Conservation (phyloP, 208 protist species). For the Wallacemonas sp. region DNA sequence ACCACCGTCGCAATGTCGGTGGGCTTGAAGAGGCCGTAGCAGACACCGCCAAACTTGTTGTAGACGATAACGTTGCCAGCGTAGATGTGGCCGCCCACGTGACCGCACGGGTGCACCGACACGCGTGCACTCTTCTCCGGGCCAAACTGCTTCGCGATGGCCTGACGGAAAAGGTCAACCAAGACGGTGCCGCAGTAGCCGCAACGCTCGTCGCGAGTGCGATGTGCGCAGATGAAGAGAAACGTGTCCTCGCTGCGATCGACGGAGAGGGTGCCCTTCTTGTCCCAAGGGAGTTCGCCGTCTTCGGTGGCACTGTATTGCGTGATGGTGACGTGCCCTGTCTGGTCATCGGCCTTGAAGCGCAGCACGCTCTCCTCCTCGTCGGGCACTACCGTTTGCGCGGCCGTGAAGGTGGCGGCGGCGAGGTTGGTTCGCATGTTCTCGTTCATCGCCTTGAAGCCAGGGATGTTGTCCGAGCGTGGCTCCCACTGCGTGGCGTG, state of each 20-base stretch:
- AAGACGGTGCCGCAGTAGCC: slow-evolving; percentile 90
- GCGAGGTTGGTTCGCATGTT: slow-evolving; percentile 27
- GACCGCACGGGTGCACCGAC: slow-evolving; percentile 72
- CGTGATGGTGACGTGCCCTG: slow-evolving; percentile 44
- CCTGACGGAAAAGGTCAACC: slow-evolving; percentile 71
- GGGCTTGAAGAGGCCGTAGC: slow-evolving; percentile 88
- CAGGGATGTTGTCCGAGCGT: slow-evolving; percentile 64
- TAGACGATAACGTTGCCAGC: slow-evolving; percentile 92
- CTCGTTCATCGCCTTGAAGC: slow-evolving; percentile 46
- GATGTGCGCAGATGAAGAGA: slow-evolving; percentile 87
- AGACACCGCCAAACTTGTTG: slow-evolving; percentile 75
- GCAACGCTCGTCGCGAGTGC: slow-evolving; percentile 76
- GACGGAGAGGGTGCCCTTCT: slow-evolving; percentile 59
- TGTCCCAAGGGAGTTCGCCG: slow-evolving; percentile 66
- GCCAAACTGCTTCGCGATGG: slow-evolving; percentile 38
- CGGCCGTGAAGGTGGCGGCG: slow-evolving; percentile 49
- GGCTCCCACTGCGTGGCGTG: slow-evolving; percentile 63
- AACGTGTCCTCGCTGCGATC: slow-evolving; percentile 83
- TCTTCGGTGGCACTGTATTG: slow-evolving; percentile 56
- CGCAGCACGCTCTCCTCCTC: slow-evolving; percentile 67
- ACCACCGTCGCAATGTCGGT: slow-evolving; percentile 67
- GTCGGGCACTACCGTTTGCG: slow-evolving; percentile 26
- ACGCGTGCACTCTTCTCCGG: slow-evolving; percentile 38
- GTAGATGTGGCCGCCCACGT: slow-evolving; percentile 91
- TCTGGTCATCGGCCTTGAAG: slow-evolving; percentile 44